Base-by-base conservation (phyloP, 2,329 filamentous ascomycete genomes). In the Hymenoscyphus repandus region DNA sequence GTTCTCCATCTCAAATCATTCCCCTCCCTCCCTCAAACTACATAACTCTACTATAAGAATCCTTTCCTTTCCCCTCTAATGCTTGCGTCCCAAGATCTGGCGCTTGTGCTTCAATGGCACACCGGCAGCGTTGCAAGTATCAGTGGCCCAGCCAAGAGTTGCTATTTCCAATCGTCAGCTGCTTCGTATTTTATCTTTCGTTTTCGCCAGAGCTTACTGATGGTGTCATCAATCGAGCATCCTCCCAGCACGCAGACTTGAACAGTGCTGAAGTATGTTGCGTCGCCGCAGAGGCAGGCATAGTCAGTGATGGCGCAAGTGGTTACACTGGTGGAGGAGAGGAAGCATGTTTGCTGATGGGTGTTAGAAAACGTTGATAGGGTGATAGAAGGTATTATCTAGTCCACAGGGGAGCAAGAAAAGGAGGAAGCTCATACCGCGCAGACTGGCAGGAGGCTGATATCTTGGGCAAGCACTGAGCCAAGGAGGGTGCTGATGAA, bases 261-360 rank as follows among this genome's bases (percentile, higher is more conserved):
- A 1, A 50, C 47, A 44, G 50, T 47, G 7, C 3, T 2, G 30
- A 47, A 53, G 44, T 50, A 53, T 9, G 39, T 50, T 6, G 18
- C 36, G 17, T 53, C 51, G n/a, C 31, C 76, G 69, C 78, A 80
- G 60, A 77, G 75, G 70, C 78, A 82, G 45, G 62, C 65, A 39
- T 68, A 61, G 64, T 82, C 76, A 40, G 66, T 69, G 51, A 71
- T 52, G 12, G 52, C 57, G 64, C 78, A 82, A 60, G 72, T 70
- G 17, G 72, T 72, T n/a, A 66, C 63, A 15, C 65, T 63, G 60
- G 78, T 70, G 56, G 76, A 75, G 18, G 67, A 61, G 41, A 66
- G 60, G 60, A 79, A 68, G 68, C 77, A 82, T 36, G 73, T 61
- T 72, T 76, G 51, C 45, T 46, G 36, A 9, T 31, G 22, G 22